These are phyloP conservation scores for Onygena corvina DNA, from an alignment of 2,329 filamentous ascomycete genomes.

Conservation along the genomic window DNA sequence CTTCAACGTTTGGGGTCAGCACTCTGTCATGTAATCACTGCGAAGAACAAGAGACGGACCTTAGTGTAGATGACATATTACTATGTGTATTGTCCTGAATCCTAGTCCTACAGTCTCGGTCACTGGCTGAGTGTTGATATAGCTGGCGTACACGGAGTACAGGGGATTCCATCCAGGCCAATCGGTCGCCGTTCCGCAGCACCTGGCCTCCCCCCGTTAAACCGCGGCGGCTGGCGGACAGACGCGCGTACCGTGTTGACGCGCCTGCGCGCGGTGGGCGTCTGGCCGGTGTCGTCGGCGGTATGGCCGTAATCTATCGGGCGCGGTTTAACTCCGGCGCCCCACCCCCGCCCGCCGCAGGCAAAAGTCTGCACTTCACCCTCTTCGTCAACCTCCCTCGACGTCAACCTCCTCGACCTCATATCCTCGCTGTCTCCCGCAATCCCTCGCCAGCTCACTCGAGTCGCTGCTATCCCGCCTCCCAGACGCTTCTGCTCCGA, in stretches of 20 bases:
- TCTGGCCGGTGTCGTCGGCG: too few relatives aligned
- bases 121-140: too few relatives aligned
- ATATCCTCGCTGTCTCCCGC: slow-evolving; percentile 15
- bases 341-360: neutral
- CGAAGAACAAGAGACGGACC: too few relatives aligned
- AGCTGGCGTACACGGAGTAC: too few relatives aligned
- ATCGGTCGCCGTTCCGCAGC: neutral
- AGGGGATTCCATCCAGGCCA: neutral
- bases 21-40: slow-evolving; percentile 13
- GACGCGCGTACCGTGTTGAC: too few relatives aligned
- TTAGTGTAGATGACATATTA: too few relatives aligned
- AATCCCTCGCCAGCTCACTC: slow-evolving; percentile 14
- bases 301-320: neutral
- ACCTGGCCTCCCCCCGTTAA: too few relatives aligned
- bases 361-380: neutral
- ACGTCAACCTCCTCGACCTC: slow-evolving; percentile 11
- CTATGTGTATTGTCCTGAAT: too few relatives aligned
- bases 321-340: neutral
- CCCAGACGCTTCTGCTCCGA: slow-evolving; percentile 14
- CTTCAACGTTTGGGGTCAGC: slow-evolving; percentile 19
- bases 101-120: too few relatives aligned
- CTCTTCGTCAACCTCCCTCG: slow-evolving; percentile 12
- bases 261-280: too few relatives aligned
- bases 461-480: slow-evolving; percentile 16
- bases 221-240: too few relatives aligned